phyloP scores from a whole-genome alignment of 495 filamentous ascomycete genomes.

The Aspergillus ostianus region DNA sequence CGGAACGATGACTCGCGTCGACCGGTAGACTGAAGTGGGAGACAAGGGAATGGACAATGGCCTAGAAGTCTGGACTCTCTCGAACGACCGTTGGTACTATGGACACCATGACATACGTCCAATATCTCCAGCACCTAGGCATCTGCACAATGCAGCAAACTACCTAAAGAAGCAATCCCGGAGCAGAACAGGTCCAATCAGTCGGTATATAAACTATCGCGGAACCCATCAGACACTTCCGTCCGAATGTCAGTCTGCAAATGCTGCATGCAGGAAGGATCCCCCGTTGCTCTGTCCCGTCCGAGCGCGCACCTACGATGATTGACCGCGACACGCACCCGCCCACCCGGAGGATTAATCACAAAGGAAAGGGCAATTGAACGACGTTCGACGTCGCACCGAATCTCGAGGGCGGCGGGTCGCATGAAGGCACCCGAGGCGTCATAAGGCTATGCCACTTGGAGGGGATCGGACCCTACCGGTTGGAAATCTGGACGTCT shows the following conservation, averaged over 20 bases:
- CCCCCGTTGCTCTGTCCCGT: too few relatives aligned
- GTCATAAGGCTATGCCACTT: background rate
- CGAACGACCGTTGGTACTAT: too few relatives aligned
- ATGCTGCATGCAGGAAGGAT: background rate
- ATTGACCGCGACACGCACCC: background rate
- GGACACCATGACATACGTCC: background rate
- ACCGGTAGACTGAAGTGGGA: background rate
- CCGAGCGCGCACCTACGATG: background rate
- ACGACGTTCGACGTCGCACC: background rate
- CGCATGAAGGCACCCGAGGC: background rate
- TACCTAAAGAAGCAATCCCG: background rate
- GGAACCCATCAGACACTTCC: background rate
- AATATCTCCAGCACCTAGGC: too few relatives aligned
- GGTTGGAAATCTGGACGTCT: background rate
- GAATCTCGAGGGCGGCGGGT: background rate
- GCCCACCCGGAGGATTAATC: background rate
- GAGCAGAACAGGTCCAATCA: background rate
- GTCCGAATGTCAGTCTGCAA: background rate
- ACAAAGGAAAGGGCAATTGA: background rate
- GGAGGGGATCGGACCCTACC: background rate
- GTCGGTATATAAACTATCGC: background rate
- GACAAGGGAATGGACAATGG: background rate
- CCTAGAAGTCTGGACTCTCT: too few relatives aligned
- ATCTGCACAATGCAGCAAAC: background rate
- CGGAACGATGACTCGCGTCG: background rate